These are phyloP conservation scores for Plantago lanceolata DNA, from an alignment of 305 asterid genomes.

Conservation along the genomic window DNA sequence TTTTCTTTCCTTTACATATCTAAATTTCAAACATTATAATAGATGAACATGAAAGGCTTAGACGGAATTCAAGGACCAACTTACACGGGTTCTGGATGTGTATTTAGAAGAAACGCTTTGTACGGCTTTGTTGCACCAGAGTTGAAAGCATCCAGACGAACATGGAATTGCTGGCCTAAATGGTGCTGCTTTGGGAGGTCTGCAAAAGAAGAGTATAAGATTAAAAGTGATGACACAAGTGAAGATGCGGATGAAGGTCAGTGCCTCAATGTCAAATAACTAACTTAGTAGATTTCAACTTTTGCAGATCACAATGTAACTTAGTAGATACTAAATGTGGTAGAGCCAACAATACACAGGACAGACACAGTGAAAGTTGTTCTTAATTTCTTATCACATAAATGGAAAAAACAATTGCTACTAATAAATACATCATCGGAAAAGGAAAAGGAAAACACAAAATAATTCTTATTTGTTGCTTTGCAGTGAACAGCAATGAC, in stretches of 20 bases:
- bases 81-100: conserved; percentile 84
- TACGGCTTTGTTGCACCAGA: conserved; percentile 79
- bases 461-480: background rate
- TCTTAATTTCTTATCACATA: too few relatives aligned
- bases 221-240: conserved; percentile 23
- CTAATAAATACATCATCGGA: too few relatives aligned
- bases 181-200: conserved; percentile 53
- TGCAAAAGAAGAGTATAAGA: conserved; percentile 55
- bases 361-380: too few relatives aligned
- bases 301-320: too few relatives aligned
- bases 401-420: too few relatives aligned
- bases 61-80: conserved; percentile 92
- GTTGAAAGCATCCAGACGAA: conserved; percentile 50
- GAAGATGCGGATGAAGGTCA: conserved; percentile 3
- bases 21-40: conserved; percentile 17
- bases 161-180: conserved; percentile 46
- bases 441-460: too few relatives aligned
- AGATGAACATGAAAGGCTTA: conserved; percentile 85
- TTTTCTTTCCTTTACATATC: background rate
- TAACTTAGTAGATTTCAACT: too few relatives aligned
- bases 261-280: background rate
- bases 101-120: conserved; percentile 72
- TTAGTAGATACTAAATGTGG: too few relatives aligned
- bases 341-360: too few relatives aligned
- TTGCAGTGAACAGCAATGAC: conserved; percentile 26